A percentile compares a stretch with the other conserved stretches of the same genome.
phyloP scores from a whole-genome alignment of 1,284 basidiomycete genomes.

The Moesziomyces antarcticus region DNA sequence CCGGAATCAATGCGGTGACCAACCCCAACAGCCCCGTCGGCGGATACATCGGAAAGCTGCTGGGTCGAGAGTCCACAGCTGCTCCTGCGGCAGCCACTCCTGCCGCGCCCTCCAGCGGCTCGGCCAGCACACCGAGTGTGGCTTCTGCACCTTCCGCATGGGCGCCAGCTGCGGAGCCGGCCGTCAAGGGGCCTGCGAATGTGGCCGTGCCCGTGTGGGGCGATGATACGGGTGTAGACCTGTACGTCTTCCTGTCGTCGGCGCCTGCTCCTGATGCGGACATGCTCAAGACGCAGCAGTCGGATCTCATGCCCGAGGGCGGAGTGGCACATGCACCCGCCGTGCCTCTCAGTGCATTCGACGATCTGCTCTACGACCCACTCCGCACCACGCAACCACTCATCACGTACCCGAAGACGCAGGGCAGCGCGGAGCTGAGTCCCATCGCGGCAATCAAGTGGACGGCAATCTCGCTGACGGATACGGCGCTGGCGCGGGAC shows the following conservation, averaged over 20 bases:
- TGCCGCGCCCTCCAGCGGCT: neutral
- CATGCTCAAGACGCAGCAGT: slow-evolving; percentile 41
- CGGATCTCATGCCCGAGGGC: slow-evolving; percentile 32
- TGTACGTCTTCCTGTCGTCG: slow-evolving; percentile 52
- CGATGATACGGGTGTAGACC: slow-evolving; percentile 31
- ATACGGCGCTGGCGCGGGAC: slow-evolving; percentile 25
- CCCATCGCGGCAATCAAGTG: slow-evolving; percentile 53
- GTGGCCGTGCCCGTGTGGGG: slow-evolving; percentile 40
- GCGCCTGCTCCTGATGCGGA: slow-evolving; percentile 15
- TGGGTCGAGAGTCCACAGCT: slow-evolving; percentile 10
- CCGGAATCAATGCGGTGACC: slow-evolving; percentile 36
- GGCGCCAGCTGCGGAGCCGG: neutral
- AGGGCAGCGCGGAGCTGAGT: neutral
- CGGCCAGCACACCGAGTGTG: neutral
- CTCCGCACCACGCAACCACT: slow-evolving; percentile 5
- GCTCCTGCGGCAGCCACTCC: neutral
- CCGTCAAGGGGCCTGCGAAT: slow-evolving; percentile 25
- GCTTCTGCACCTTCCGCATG: neutral
- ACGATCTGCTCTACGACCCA: slow-evolving; percentile 33
- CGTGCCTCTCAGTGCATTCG: slow-evolving; percentile 39
- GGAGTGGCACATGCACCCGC: slow-evolving; percentile 15
- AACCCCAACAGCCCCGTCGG: slow-evolving; percentile 35
- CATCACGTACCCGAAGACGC: neutral
- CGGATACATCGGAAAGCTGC: slow-evolving; percentile 28
- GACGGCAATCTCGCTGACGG: slow-evolving; percentile 32